A percentile compares a stretch with the other conserved stretches of the same genome.
Evolutionary conservation across 2,329 filamentous ascomycete genomes (phyloP).

Genomic region (Monosporascus sp.): DNA sequence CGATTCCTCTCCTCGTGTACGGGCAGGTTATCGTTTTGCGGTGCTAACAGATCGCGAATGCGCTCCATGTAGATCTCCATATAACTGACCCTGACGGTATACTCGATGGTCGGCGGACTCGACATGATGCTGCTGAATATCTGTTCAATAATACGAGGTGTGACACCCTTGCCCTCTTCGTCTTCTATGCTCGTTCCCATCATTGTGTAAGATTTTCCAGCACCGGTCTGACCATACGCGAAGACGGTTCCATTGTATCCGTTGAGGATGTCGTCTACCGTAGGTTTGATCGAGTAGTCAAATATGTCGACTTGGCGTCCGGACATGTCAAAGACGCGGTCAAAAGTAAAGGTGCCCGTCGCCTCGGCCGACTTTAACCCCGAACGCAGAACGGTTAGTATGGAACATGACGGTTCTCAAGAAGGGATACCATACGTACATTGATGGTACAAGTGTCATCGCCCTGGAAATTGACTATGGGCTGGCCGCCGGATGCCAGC

Average conservation of each 20-base stretch:
- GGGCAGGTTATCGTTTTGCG: constrained; percentile 91
- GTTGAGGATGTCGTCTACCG: constrained; percentile 96
- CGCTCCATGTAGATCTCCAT: constrained; percentile 99
- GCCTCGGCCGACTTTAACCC: constrained; percentile 69
- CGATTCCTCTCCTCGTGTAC: constrained; percentile 97
- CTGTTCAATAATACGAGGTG: constrained; percentile 93
- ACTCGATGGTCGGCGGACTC: constrained; percentile 90
- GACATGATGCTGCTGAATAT: constrained; percentile 94
- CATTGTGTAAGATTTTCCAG: constrained; percentile 99
- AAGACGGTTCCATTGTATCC: constrained; percentile 99
- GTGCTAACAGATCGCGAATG: constrained; percentile 87
- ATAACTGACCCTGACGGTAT: constrained; percentile 97
- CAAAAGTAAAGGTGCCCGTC: constrained; percentile 86
- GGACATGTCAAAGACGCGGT: constrained; percentile 93
- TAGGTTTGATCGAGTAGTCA: constrained; percentile 93
- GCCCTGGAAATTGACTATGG: constrained; percentile 83
- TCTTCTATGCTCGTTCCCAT: constrained; percentile 95
- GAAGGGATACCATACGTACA: constrained; percentile 46
- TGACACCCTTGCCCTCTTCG: constrained; percentile 82
- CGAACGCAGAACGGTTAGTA: constrained; percentile 21
- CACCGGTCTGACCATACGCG: constrained; percentile 96
- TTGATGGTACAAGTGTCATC: constrained; percentile 84
- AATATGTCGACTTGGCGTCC: constrained; percentile 91
- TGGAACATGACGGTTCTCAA: background rate
- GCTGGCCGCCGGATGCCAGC: constrained; percentile 81